phyloP scores from a whole-genome alignment of 1,139 yeast species.

The Protomyces pachydermus region DNA sequence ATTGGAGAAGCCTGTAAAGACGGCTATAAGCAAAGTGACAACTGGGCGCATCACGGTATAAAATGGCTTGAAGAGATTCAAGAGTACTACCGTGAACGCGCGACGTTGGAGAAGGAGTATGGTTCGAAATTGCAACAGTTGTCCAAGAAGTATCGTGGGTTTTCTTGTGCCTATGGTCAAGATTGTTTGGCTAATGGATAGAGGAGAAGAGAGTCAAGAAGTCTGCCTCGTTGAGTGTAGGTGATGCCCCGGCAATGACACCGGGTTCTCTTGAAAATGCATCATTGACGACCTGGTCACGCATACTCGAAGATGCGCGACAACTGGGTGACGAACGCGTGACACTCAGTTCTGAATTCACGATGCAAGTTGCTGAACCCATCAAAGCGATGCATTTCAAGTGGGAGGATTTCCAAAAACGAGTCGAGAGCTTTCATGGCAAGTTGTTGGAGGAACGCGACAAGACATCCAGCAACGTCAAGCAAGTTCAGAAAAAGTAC shows the following conservation, averaged over 20 bases:
- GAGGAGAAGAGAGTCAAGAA: slow-evolving; percentile 68
- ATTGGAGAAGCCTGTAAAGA: slow-evolving; percentile 27
- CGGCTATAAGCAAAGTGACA: slow-evolving; percentile 30
- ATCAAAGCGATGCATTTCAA: slow-evolving; percentile 52
- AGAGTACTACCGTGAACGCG: slow-evolving; percentile 75
- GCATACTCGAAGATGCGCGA: slow-evolving; percentile 79
- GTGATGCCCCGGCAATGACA: slow-evolving; percentile 82
- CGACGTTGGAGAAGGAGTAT: slow-evolving; percentile 70
- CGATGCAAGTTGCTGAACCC: slow-evolving; percentile 58
- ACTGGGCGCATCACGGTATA: slow-evolving; percentile 47
- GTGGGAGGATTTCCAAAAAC: slow-evolving; percentile 52
- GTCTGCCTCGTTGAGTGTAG: slow-evolving; percentile 71
- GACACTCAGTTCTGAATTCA: slow-evolving; percentile 59
- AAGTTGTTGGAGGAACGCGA: slow-evolving; percentile 57
- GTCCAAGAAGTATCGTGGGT: slow-evolving; percentile 52
- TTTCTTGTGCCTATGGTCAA: background rate
- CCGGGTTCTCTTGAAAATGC: slow-evolving; percentile 95
- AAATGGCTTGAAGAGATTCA: slow-evolving; percentile 75
- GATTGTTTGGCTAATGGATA: background rate
- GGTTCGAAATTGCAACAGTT: slow-evolving; percentile 61
- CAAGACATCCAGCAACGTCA: slow-evolving; percentile 58
- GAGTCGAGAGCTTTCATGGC: slow-evolving; percentile 57
- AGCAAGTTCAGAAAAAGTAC: slow-evolving; percentile 66
- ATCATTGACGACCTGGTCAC: slow-evolving; percentile 90
- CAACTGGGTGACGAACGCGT: slow-evolving; percentile 64